phyloP scores from a whole-genome alignment of 1,284 basidiomycete genomes.

The Sanghuangporus weigelae region DNA sequence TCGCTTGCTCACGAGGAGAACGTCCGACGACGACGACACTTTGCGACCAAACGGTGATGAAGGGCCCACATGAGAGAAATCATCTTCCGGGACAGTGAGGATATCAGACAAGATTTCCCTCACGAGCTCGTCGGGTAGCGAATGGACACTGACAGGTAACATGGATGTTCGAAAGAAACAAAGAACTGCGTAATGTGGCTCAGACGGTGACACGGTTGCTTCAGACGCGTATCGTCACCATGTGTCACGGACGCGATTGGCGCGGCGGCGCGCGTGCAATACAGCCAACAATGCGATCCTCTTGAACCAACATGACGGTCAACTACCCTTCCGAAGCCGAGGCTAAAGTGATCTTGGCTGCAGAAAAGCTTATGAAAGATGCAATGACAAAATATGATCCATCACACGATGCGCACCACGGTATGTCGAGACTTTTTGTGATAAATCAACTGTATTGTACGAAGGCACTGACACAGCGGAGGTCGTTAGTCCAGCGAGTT shows the following conservation, averaged over 20 bases:
- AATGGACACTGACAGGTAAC: background rate
- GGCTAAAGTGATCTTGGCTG: background rate
- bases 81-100: background rate
- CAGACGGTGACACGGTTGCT: too few species aligned
- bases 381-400: conserved; percentile 85
- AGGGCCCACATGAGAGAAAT: background rate
- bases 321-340: conserved; percentile 7
- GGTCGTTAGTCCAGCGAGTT: conserved; percentile 70
- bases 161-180: conserved; percentile 17
- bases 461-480: background rate
- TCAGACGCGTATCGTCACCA: too few species aligned
- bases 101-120: background rate
- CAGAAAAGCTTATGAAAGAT: conserved; percentile 44
- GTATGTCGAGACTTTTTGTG: conserved; percentile 36
- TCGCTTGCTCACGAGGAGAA: too few species aligned
- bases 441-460: conserved; percentile 1
- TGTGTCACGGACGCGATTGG: background rate
- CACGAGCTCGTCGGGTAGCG: conserved; percentile 55
- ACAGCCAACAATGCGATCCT: background rate
- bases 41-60: background rate
- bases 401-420: conserved; percentile 86
- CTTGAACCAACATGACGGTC: background rate
- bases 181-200: conserved; percentile 73
- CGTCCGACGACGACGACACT: background rate
- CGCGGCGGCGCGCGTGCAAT: too few species aligned